phyloP scores from a whole-genome alignment of 2,329 filamentous ascomycete genomes.

The Cercospora sp. region DNA sequence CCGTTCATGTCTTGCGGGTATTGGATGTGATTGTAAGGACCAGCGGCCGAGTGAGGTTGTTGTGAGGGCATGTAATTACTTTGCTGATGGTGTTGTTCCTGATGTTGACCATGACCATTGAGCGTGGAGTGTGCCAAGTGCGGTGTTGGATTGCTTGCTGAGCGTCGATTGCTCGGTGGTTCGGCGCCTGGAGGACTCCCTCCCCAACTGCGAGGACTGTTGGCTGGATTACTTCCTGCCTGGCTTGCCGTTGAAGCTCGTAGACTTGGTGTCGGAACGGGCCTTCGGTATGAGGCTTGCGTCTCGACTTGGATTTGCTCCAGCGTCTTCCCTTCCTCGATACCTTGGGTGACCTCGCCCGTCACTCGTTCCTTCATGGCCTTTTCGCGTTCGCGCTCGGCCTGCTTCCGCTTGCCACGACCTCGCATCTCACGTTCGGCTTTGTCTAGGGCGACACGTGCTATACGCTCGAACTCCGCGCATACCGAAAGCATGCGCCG shows the following conservation, averaged over 20 bases:
- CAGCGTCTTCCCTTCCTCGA: constrained; percentile 38
- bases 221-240: constrained; percentile 26
- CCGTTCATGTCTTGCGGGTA: constrained; percentile 15
- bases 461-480: constrained; percentile 94
- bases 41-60: constrained; percentile 8
- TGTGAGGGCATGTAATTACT: constrained; percentile 26
- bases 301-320: constrained; percentile 41
- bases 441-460: constrained; percentile 85
- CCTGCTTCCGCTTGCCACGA: constrained; percentile 80
- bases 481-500: constrained; percentile 92
- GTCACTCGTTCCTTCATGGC: constrained; percentile 30
- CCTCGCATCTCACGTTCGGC: constrained; percentile 79
- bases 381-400: constrained; percentile 51
- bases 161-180: constrained; percentile 17
- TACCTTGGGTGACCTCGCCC: constrained; percentile 28
- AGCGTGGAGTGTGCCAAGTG: constrained; percentile 13
- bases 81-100: constrained; percentile 19
- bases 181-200: constrained; percentile 29
- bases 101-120: constrained; percentile 2
- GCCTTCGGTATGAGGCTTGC: constrained; percentile 38
- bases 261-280: constrained; percentile 36
- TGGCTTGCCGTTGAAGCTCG: constrained; percentile 32
- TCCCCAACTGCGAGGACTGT: constrained; percentile 35
- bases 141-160: constrained; percentile 22
- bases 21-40: constrained; percentile 12